Conservation (phyloP, 129 eudicot species). For the Chrysanthemum makinoi region DNA sequence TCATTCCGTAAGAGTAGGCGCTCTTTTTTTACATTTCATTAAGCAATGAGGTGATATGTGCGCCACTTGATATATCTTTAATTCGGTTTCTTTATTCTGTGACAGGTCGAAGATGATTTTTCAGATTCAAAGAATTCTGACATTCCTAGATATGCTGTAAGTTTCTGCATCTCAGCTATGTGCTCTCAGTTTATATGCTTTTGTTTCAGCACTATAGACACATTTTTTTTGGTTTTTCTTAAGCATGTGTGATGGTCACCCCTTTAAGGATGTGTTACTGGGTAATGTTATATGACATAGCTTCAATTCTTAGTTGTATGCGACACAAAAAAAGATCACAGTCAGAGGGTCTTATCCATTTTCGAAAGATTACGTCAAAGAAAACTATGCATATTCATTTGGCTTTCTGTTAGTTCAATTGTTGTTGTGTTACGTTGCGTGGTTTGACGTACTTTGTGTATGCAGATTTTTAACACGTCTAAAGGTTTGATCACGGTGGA, state of each 20-base stretch:
- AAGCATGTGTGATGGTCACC: too few species aligned
- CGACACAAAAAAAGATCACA: too few species aligned
- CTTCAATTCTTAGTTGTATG: too few species aligned
- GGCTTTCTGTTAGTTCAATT: background rate
- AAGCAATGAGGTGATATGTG: too few species aligned
- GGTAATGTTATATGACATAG: too few species aligned
- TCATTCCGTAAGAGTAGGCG: too few species aligned
- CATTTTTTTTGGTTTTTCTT: background rate
- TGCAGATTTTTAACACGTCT: constrained; percentile 72
- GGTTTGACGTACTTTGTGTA: constrained; percentile 10
- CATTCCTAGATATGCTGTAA: constrained; percentile 73
- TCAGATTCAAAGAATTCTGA: constrained; percentile 57
- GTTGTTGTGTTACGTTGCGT: background rate
- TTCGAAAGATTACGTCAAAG: background rate
- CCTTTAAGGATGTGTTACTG: too few species aligned
- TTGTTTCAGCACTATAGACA: background rate
- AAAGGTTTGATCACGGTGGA: constrained; percentile 86
- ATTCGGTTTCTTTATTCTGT: constrained; percentile 23
- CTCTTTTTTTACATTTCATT: background rate
- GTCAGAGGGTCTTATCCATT: background rate
- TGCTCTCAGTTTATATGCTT: background rate
- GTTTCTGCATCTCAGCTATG: constrained; percentile 21
- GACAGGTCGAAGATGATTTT: constrained; percentile 50
- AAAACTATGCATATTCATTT: constrained; percentile 11
- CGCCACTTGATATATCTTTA: background rate